Conservation (phyloP, 2,329 filamentous ascomycete species). For the Chaetomiaceae sp. region DNA sequence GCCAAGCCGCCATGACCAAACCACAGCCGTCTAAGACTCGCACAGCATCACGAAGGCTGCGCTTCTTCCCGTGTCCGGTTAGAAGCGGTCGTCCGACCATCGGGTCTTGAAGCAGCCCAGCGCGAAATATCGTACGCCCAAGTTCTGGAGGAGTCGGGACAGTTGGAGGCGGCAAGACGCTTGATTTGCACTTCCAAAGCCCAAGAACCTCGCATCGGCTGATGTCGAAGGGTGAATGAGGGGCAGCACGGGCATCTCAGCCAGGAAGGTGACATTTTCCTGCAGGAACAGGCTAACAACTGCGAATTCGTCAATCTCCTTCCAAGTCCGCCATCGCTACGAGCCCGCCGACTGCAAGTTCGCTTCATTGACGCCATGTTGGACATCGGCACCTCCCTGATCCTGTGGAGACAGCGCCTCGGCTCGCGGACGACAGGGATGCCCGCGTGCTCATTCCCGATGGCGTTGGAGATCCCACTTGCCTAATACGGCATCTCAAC, state of each 20-base stretch:
- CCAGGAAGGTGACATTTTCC: slow-evolving; percentile 6
- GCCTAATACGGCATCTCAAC: not conserved
- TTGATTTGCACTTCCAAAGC: not conserved
- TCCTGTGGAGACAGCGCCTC: not conserved
- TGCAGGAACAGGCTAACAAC: slow-evolving; percentile 2
- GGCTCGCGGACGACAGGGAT: not conserved
- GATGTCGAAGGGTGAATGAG: not conserved
- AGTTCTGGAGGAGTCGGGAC: not conserved
- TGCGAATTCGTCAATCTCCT: not conserved
- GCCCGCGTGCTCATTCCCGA: not conserved
- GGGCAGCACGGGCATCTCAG: not conserved
- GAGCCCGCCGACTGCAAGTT: not conserved
- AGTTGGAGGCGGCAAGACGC: not conserved
- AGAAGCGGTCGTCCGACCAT: not conserved
- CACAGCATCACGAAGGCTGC: too few relatives aligned
- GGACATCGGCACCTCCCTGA: not conserved
- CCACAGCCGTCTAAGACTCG: too few relatives aligned
- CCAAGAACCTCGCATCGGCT: not conserved
- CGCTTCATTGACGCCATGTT: not conserved
- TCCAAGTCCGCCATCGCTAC: not conserved
- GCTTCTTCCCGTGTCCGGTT: not conserved
- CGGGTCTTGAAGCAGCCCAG: too few relatives aligned
- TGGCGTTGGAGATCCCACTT: not conserved
- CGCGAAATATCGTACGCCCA: too few relatives aligned
- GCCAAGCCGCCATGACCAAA: not conserved